These are phyloP conservation scores for Trichoderma semiorbis DNA, from an alignment of 2,329 filamentous ascomycete species.

Conservation along the genomic window DNA sequence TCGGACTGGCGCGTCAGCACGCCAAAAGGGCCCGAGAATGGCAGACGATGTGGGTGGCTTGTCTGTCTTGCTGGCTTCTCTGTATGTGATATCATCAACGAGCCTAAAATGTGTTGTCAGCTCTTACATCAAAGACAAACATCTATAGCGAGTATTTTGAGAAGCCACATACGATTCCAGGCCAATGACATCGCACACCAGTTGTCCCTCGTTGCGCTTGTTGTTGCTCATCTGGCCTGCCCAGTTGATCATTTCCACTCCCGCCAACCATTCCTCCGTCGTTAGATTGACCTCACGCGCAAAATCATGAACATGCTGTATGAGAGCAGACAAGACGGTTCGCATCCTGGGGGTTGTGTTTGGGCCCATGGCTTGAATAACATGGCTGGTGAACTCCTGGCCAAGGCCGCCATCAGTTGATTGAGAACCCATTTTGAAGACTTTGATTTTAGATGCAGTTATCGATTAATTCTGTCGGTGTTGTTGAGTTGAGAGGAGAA, in stretches of 20 bases:
- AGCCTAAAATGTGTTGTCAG: constrained; percentile 38
- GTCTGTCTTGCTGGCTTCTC: constrained; percentile 42
- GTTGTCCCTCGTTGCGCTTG: constrained; percentile 69
- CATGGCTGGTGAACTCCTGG: constrained; percentile 64
- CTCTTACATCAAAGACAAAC: background rate
- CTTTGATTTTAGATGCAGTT: background rate
- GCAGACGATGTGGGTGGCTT: constrained; percentile 65
- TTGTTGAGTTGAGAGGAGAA: background rate
- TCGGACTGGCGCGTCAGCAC: constrained; percentile 65
- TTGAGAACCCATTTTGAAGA: background rate
- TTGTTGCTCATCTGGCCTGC: constrained; percentile 67
- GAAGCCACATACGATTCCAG: constrained; percentile 57
- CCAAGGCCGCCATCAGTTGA: constrained; percentile 29
- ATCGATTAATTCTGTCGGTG: background rate
- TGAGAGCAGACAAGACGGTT: constrained; percentile 63
- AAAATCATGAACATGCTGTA: constrained; percentile 78
- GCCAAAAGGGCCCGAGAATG: constrained; percentile 84
- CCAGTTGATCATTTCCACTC: constrained; percentile 55
- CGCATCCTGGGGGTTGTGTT: constrained; percentile 66
- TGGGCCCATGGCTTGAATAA: constrained; percentile 72
- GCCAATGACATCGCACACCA: constrained; percentile 69
- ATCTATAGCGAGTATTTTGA: background rate
- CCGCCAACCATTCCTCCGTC: constrained; percentile 74
- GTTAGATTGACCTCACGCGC: constrained; percentile 75
- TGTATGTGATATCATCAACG: constrained; percentile 78